Percentiles rank a stretch among this genome's conserved stretches.
These are phyloP conservation scores for Chaetomium sp. DNA, from an alignment of 2,329 filamentous ascomycete species.

Conservation along the genomic window DNA sequence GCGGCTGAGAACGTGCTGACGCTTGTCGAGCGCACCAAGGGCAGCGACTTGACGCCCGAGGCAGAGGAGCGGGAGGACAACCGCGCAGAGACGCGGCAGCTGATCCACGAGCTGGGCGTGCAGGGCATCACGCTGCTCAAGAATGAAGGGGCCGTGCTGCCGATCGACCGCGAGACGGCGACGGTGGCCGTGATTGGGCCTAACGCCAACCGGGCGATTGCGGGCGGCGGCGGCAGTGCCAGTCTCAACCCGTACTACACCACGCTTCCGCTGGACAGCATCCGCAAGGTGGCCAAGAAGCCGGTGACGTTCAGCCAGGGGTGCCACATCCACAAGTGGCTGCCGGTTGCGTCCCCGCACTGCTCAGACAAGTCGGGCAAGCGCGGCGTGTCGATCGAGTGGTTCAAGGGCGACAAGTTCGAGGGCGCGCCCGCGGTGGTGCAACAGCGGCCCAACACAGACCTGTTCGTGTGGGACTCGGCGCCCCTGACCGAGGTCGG, in stretches of 20 bases:
- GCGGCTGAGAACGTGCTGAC: constrained; percentile 56
- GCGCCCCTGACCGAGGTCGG: constrained; percentile 54
- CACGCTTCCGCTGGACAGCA: constrained; percentile 58
- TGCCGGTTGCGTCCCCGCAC: constrained; percentile 54
- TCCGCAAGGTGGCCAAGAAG: constrained; percentile 46
- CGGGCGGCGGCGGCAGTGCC: constrained; percentile 61
- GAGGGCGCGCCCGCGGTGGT: constrained; percentile 49
- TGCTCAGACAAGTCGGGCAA: constrained; percentile 51
- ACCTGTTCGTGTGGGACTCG: constrained; percentile 66
- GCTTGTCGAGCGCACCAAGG: constrained; percentile 55
- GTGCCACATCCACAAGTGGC: constrained; percentile 59
- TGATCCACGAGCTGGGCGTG: constrained; percentile 55
- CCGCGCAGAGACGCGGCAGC: constrained; percentile 48
- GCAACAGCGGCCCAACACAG: constrained; percentile 56
- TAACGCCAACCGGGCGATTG: constrained; percentile 60
- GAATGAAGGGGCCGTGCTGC: constrained; percentile 53
- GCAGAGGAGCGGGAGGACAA: constrained; percentile 51
- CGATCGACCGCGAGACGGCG: constrained; percentile 47
- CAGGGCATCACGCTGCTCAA: constrained; percentile 60
- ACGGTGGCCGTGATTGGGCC: constrained; percentile 62
- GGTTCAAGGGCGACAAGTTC: constrained; percentile 58
- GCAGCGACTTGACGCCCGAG: constrained; percentile 51
- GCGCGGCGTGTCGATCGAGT: constrained; percentile 57
- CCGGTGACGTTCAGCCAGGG: constrained; percentile 55
- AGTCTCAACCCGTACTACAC: constrained; percentile 64